Percentiles rank a stretch among this genome's conserved stretches.
Conservation (phyloP, 2,329 filamentous ascomycete genomes). For the Ceratocystis smalleyi region DNA sequence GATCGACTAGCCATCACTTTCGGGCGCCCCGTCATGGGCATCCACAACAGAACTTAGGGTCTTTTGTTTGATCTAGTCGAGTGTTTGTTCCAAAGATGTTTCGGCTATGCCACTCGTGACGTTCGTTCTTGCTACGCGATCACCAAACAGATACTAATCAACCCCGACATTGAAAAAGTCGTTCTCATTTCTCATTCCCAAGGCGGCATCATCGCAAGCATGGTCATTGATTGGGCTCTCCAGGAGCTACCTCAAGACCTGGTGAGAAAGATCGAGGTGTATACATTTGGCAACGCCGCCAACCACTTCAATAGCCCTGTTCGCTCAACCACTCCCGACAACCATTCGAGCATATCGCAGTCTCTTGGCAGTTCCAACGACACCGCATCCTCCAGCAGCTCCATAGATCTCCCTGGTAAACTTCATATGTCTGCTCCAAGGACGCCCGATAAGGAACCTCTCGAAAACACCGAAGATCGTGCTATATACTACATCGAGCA, state of each 20-base stretch:
- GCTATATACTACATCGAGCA: slow-evolving; percentile 62
- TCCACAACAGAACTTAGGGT: slow-evolving; percentile 62
- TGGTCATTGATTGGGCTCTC: slow-evolving; percentile 63
- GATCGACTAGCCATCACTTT: slow-evolving; percentile 59
- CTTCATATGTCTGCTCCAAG: neutral
- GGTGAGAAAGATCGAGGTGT: slow-evolving; percentile 55
- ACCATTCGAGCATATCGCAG: neutral
- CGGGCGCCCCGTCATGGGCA: slow-evolving; percentile 51
- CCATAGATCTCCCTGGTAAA: neutral
- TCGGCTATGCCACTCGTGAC: slow-evolving; percentile 55
- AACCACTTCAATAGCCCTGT: slow-evolving; percentile 68
- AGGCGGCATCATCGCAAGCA: slow-evolving; percentile 56
- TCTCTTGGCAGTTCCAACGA: neutral
- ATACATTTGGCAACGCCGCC: slow-evolving; percentile 63
- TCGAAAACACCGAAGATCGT: slow-evolving; percentile 22
- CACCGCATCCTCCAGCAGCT: neutral
- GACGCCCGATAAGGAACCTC: neutral
- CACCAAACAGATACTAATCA: slow-evolving; percentile 48
- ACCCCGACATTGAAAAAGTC: slow-evolving; percentile 48
- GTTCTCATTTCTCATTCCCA: slow-evolving; percentile 64
- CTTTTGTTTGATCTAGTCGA: slow-evolving; percentile 64
- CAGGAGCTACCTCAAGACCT: slow-evolving; percentile 53
- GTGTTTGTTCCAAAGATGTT: slow-evolving; percentile 61
- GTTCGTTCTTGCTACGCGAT: slow-evolving; percentile 45
- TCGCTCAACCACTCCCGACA: neutral